Base-by-base conservation (phyloP, 1,139 yeast species). In the Kodamaea arcana region DNA sequence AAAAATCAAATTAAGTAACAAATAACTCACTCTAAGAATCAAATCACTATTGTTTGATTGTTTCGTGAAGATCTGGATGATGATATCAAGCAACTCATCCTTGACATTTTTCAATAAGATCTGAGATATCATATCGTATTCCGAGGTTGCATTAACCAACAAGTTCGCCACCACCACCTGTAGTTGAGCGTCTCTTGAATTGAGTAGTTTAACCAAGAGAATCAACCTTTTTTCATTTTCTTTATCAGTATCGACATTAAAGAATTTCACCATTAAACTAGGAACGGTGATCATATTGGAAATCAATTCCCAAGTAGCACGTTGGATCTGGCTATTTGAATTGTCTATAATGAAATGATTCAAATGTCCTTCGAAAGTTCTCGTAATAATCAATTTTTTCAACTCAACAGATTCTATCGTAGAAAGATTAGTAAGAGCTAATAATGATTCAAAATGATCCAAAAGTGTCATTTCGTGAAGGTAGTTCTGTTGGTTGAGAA, bases 381-480 rank as follows among this genome's bases (percentile, higher is more conserved):
- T 60, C n/a, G 50, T 36, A 3, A 65, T 57, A 11, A 74, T 60
- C 8, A 48, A 38, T n/a, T 59, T 54, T 33, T 63, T 57, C 12
- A 66, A 41, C 1, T 52, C 59, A 13, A 59, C 55, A 1, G 58
- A 54, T 4, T 30, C 44, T 11, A 44, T 37, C 1, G 61, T 48
- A 0, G 79, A 56, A 2, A 76, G 40, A 45, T 76, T 76, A 3
- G 78, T 72, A 28, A 76, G 54, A 0, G 81, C 75, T 28, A 73
- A 48, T 14, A 76, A 51, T 0, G 69, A 45, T 42, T 71, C 75
- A 41, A 65, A 70, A 24, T 59, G 59, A 40, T 74, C 80, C 11
- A 64, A 39, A 13, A 39, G 42, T 0, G 66, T 57, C 41, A 64
- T 47, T 4, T 62, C 63, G 30, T 50, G 44, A 15, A 58, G 44